phyloP scores from a whole-genome alignment of 2,329 filamentous ascomycete genomes.

The Claviceps pazoutovae region DNA sequence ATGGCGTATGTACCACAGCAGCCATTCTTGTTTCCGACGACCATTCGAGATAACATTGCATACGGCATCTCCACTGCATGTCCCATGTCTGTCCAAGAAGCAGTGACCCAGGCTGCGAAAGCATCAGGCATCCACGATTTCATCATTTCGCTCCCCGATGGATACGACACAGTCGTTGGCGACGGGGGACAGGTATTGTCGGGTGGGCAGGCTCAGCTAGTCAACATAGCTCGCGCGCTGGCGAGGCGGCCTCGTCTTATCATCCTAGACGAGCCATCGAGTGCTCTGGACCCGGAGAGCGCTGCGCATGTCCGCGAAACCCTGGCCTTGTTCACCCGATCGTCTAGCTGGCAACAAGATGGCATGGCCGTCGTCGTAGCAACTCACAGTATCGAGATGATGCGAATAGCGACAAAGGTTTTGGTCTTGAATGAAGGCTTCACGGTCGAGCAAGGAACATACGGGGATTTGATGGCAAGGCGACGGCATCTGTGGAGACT shows the following conservation, averaged over 20 bases:
- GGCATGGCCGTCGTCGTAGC: slow-evolving; percentile 63
- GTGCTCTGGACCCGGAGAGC: slow-evolving; percentile 58
- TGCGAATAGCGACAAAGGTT: slow-evolving; percentile 61
- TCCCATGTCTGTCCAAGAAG: slow-evolving; percentile 28
- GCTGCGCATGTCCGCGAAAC: slow-evolving; percentile 51
- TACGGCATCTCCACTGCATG: slow-evolving; percentile 56
- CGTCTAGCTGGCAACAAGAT: slow-evolving; percentile 4
- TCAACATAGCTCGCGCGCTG: slow-evolving; percentile 70
- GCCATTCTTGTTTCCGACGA: slow-evolving; percentile 64
- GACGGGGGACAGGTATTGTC: slow-evolving; percentile 62
- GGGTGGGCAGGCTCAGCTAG: slow-evolving; percentile 69
- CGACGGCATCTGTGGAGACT: slow-evolving; percentile 35
- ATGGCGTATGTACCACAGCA: slow-evolving; percentile 58
- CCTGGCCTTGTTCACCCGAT: slow-evolving; percentile 37
- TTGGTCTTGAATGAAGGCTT: slow-evolving; percentile 56
- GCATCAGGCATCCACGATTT: slow-evolving; percentile 62
- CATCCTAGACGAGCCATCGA: slow-evolving; percentile 78
- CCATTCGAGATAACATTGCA: slow-evolving; percentile 65
- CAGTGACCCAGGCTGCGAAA: slow-evolving; percentile 37
- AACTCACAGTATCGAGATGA: slow-evolving; percentile 76
- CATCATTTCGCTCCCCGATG: slow-evolving; percentile 50
- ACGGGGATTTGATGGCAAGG: slow-evolving; percentile 39
- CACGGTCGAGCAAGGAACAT: slow-evolving; percentile 55
- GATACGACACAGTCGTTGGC: slow-evolving; percentile 53
- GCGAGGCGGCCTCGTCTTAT: slow-evolving; percentile 57